These are phyloP conservation scores for Triticum urartu DNA, from an alignment of 176 grass and related monocot species.

Conservation along the genomic window DNA sequence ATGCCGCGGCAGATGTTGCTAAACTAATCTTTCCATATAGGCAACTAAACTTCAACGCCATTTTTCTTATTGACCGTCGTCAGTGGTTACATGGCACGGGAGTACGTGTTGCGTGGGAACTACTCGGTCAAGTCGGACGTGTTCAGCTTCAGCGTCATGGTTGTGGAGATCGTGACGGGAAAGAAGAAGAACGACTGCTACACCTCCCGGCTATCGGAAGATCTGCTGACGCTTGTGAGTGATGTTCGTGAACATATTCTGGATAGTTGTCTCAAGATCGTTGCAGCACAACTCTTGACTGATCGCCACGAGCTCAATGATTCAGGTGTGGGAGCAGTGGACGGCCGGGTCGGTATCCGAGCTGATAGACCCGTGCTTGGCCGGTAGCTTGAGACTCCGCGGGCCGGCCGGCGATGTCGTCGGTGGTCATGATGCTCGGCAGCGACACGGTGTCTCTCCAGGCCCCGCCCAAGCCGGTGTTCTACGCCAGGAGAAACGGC, in stretches of 20 bases:
- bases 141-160: slow-evolving; percentile 67
- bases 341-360: neutral
- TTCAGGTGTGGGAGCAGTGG: slow-evolving; percentile 45
- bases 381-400: neutral
- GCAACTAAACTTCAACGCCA: no score
- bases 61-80: neutral
- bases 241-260: neutral
- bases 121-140: slow-evolving; percentile 60
- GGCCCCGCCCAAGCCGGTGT: slow-evolving; percentile 23
- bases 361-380: slow-evolving; percentile 16
- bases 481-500: neutral
- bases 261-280: neutral
- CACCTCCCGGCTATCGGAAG: slow-evolving; percentile 2
- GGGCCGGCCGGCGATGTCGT: slow-evolving; percentile 35
- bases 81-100: slow-evolving; percentile 44
- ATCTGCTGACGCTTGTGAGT: slow-evolving; percentile 40
- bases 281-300: neutral
- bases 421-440: slow-evolving; percentile 39
- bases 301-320: neutral
- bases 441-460: slow-evolving; percentile 24
- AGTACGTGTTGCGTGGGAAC: slow-evolving; percentile 47
- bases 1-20: no score
- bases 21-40: no score
- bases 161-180: slow-evolving; percentile 60
- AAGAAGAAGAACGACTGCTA: slow-evolving; percentile 30